Conservation (phyloP, 192 early-diverging fungal genomes). For the Thoreauomyces humboldtii region DNA sequence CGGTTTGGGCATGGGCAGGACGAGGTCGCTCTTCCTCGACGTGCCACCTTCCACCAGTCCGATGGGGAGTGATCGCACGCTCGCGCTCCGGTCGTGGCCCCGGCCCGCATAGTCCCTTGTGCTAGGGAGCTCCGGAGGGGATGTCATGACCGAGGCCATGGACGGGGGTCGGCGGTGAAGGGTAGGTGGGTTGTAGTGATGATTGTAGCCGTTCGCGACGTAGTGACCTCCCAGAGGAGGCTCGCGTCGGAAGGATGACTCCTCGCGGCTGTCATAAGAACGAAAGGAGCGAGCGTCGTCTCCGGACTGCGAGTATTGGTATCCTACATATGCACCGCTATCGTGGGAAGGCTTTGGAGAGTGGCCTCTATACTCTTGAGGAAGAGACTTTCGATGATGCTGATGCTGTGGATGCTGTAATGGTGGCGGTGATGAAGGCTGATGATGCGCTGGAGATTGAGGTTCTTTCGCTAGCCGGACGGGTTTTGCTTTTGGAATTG, state of each 20-base stretch:
- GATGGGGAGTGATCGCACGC: constrained; percentile 9
- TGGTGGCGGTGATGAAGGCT: not conserved
- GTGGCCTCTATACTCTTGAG: no score
- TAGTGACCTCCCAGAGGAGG: not conserved
- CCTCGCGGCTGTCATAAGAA: constrained; percentile 17
- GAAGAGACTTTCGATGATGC: no score
- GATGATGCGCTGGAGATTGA: not conserved
- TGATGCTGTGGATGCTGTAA: no score
- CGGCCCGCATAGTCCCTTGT: not conserved
- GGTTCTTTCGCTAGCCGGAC: not conserved
- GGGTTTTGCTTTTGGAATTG: constrained; percentile 8
- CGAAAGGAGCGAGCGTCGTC: constrained; percentile 17
- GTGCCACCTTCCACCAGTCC: not conserved
- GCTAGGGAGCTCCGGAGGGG: constrained; percentile 8
- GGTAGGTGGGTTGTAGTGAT: not conserved
- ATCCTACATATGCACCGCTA: no score
- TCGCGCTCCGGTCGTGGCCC: not conserved
- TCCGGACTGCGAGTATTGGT: not conserved
- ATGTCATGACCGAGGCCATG: constrained; percentile 19
- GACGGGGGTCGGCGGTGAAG: constrained; percentile 11
- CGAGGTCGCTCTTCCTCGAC: not conserved
- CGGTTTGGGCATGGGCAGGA: constrained; percentile 7
- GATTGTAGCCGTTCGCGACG: not conserved
- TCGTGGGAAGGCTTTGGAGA: no score
- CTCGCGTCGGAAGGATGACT: no score